A percentile compares a stretch with the other conserved stretches of the same genome.
These are phyloP conservation scores for Podaxis sp. DNA, from an alignment of 768 basidiomycete genomes.

Conservation along the genomic window DNA sequence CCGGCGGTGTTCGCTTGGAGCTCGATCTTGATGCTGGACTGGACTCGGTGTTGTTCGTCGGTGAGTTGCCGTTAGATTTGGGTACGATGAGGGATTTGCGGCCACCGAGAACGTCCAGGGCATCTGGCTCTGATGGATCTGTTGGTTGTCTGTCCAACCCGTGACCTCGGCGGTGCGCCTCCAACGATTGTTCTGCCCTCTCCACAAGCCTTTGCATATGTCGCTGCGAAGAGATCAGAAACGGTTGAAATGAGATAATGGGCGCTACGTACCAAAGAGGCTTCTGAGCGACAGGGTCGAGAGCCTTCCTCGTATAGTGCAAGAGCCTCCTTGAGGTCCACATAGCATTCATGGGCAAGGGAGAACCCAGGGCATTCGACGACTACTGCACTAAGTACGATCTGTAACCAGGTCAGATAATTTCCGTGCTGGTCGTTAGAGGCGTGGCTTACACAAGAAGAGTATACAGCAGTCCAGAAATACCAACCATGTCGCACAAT, in stretches of 20 bases:
- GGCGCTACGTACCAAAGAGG: conserved; percentile 5
- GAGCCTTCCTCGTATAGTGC: conserved; percentile 46
- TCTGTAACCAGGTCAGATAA: conserved; percentile 31
- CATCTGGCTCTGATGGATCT: conserved; percentile 28
- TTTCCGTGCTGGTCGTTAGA: neutral
- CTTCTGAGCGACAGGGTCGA: conserved; percentile 18
- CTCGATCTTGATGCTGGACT: conserved; percentile 1
- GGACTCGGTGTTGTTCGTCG: conserved; percentile 16
- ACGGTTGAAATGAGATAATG: neutral
- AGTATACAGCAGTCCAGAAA: conserved; percentile 52
- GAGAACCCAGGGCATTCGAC: conserved; percentile 45
- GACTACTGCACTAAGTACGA: conserved; percentile 46
- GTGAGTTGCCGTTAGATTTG: conserved; percentile 30
- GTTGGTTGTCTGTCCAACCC: conserved; percentile 2
- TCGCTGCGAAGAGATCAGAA: neutral
- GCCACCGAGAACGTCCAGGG: conserved; percentile 38
- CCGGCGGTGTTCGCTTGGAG: conserved; percentile 19
- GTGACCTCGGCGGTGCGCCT: conserved; percentile 5
- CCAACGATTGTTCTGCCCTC: conserved; percentile 9
- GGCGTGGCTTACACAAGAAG: conserved; percentile 42
- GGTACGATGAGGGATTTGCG: conserved; percentile 34
- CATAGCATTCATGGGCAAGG: conserved; percentile 38
- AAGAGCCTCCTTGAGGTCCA: conserved; percentile 36
- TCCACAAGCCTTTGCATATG: conserved; percentile 14
- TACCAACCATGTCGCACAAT: conserved; percentile 40